Base-by-base conservation (phyloP, 2,329 filamentous ascomycete species). In the Fusarium agapanthi region DNA sequence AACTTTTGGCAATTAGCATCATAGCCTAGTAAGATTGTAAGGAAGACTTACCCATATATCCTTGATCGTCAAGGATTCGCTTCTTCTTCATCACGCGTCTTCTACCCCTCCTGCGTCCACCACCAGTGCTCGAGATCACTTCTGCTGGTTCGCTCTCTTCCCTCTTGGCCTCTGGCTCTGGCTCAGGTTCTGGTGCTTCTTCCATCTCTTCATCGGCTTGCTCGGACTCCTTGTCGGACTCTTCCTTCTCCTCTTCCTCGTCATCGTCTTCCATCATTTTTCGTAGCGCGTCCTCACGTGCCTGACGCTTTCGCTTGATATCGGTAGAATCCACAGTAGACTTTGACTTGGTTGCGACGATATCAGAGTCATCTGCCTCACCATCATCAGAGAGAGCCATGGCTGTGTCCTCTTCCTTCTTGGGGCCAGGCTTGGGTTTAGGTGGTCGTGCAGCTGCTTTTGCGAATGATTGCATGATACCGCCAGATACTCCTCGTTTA, bases 21-120 rank as follows among this genome's bases (percentile, higher is more conserved):
- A 34, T 38, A 24, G 3, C 10, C 18, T 15, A 14, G 7, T 10
- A 48, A 22, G 30, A 22, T 35, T 8, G 22, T 13, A 12, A 34
- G n/a, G 18, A 7, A 37, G 54, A 83, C 90, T 81, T 86, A 95
- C 93, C 93, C 67, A 98, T 88, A 80, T 97, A 98, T 11, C 95
- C 95, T 72, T 97, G 92, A 55, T 95, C 94, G 74, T 98, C 95
- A 80, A 95, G 92, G 61, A 92, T 88, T 48, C 92, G 95, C 84
- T 92, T 93, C 86, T 97, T 97, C 83, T 93, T 95, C 89, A 93
- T 94, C 13, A 98, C 89, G 76, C 92, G 90, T 74, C 95, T 88
- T 79, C 89, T 91, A 37, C 94, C 94, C 71, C 95, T 89, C 66
- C 93, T 88, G 43, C 94, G 88, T 1, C 92, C 93, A 65, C 84